Percentiles rank a stretch among this genome's conserved stretches.
Evolutionary conservation across 1,284 basidiomycete genomes (phyloP).

Genomic region (Stygiomarasmius scandens): DNA sequence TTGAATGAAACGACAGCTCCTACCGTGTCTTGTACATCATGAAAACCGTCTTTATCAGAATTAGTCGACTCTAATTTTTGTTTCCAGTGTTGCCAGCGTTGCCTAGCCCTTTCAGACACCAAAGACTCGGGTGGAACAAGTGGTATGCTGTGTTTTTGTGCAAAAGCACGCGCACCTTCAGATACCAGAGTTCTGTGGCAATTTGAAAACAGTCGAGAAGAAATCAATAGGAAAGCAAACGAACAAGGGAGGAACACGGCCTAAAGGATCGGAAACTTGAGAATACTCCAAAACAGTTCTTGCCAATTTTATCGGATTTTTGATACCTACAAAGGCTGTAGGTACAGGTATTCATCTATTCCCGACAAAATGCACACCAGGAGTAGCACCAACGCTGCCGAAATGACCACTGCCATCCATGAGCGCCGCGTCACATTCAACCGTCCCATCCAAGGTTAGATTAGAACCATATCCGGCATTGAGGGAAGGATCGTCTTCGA

Average conservation of each 20-base stretch:
- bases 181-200: slow-evolving; percentile 44
- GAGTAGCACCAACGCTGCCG: slow-evolving; percentile 70
- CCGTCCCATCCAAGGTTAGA: slow-evolving; percentile 64
- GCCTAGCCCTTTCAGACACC: slow-evolving; percentile 48
- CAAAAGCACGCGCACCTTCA: slow-evolving; percentile 57
- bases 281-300: slow-evolving; percentile 56
- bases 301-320: slow-evolving; percentile 67
- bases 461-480: slow-evolving; percentile 82
- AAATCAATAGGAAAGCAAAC: slow-evolving; percentile 27
- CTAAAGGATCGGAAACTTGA: slow-evolving; percentile 49
- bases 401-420: slow-evolving; percentile 63
- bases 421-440: slow-evolving; percentile 79
- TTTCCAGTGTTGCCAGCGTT: slow-evolving; percentile 69
- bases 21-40: slow-evolving; percentile 70
- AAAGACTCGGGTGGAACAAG: slow-evolving; percentile 46
- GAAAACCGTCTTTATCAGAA: slow-evolving; percentile 16
- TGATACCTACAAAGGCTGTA: slow-evolving; percentile 47
- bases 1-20: slow-evolving; percentile 58
- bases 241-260: slow-evolving; percentile 70
- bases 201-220: slow-evolving; percentile 15
- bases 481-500: slow-evolving; percentile 64
- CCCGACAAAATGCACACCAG: slow-evolving; percentile 45
- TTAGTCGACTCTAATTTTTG: slow-evolving; percentile 35
- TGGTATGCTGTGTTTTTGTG: slow-evolving; percentile 28
- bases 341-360: no score